Conservation (phyloP, 805 yeast genomes). For the Wickerhamomyces chaumierensis region DNA sequence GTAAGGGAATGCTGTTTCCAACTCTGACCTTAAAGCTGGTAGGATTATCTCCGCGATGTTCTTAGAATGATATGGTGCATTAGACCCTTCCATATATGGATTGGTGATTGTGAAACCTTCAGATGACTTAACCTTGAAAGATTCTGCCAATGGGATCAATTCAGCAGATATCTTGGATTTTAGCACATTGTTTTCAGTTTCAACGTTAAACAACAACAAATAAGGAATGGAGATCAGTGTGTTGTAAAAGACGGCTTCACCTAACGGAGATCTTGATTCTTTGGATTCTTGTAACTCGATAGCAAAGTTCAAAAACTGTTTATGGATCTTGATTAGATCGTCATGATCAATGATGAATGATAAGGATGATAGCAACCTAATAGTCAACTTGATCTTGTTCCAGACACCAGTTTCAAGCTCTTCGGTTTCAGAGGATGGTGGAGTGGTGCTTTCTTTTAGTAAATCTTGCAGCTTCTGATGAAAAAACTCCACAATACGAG, state of each 20-base stretch:
- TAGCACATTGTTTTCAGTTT: constrained; percentile 11
- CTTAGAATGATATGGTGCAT: constrained; percentile 40
- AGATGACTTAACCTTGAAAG: constrained; percentile 19
- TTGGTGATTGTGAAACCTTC: constrained; percentile 14
- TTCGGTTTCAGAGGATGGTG: constrained; percentile 7
- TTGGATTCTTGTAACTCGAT: constrained; percentile 36
- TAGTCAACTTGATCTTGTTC: constrained; percentile 56
- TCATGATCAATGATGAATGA: constrained; percentile 48
- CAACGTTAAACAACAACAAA: constrained; percentile 33
- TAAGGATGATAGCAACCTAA: constrained; percentile 61
- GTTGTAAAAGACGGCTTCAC: constrained; percentile 57
- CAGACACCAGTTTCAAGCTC: constrained; percentile 43
- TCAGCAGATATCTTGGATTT: not conserved
- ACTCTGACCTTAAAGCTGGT: constrained; percentile 31
- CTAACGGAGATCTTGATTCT: constrained; percentile 40
- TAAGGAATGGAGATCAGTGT: constrained; percentile 58
- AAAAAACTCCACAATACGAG: constrained; percentile 55
- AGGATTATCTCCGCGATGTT: constrained; percentile 37
- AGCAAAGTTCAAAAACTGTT: constrained; percentile 42
- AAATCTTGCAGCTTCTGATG: constrained; percentile 52
- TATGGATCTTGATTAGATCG: constrained; percentile 35
- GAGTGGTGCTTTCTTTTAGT: constrained; percentile 25
- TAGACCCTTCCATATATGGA: constrained; percentile 15
- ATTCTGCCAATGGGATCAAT: constrained; percentile 33
- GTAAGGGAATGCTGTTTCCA: constrained; percentile 2